These are phyloP conservation scores for Wallacemonas rigidus DNA, from an alignment of 208 protist species.

Conservation along the genomic window DNA sequence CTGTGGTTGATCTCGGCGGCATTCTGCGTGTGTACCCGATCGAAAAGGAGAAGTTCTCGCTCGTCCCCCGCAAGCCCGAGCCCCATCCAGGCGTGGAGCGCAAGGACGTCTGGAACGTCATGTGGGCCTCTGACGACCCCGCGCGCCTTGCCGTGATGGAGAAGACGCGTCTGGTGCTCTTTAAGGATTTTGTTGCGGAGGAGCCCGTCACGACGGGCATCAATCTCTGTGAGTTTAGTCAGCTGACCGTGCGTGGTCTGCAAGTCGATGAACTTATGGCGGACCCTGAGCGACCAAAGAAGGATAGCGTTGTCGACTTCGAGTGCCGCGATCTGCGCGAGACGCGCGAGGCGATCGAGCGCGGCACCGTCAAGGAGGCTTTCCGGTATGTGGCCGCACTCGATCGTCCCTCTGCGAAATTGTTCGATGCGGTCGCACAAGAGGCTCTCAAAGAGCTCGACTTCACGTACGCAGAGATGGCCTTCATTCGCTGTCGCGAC, in stretches of 20 bases:
- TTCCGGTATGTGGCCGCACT: conserved; percentile 93
- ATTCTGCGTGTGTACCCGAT: conserved; percentile 70
- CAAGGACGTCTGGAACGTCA: conserved; percentile 95
- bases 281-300: conserved; percentile 88
- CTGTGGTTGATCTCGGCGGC: conserved; percentile 92
- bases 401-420: conserved; percentile 66
- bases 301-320: conserved; percentile 86
- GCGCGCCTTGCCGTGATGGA: conserved; percentile 95
- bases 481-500: conserved; percentile 94
- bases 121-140: conserved; percentile 94
- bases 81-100: conserved; percentile 80
- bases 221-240: conserved; percentile 94
- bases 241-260: conserved; percentile 87
- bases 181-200: conserved; percentile 85
- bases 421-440: conserved; percentile 96
- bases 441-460: conserved; percentile 86
- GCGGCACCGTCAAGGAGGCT: conserved; percentile 81
- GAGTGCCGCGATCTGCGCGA: conserved; percentile 92
- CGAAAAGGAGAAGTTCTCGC: conserved; percentile 54
- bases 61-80: conserved; percentile 64
- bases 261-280: conserved; percentile 95
- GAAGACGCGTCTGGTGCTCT: conserved; percentile 95
- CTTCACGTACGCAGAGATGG: conserved; percentile 91
- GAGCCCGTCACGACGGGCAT: conserved; percentile 88
- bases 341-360: conserved; percentile 68